Evolutionary conservation across 192 early-diverging fungal genomes (phyloP).

Genomic region (Cladochytrium replicatum): DNA sequence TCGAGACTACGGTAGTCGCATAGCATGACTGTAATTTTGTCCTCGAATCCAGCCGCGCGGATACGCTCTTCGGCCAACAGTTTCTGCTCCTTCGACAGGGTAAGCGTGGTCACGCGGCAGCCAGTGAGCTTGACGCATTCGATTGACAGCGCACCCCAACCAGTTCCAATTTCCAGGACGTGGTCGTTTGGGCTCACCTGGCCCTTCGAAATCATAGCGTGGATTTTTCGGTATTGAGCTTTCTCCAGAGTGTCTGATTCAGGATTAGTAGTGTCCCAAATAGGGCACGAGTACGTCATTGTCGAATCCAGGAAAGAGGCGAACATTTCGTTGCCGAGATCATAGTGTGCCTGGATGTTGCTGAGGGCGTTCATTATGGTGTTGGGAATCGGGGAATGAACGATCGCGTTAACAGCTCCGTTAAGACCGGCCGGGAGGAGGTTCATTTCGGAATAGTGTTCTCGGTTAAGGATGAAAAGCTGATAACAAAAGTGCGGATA

Average conservation of each 20-base stretch:
- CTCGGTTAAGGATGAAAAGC: slow-evolving; percentile 49
- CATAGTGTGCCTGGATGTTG: slow-evolving; percentile 67
- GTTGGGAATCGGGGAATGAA: slow-evolving; percentile 52
- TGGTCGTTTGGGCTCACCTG: slow-evolving; percentile 38
- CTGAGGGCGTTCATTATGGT: slow-evolving; percentile 44
- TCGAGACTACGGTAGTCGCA: slow-evolving; percentile 57
- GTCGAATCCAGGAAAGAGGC: slow-evolving; percentile 51
- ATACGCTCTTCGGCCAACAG: slow-evolving; percentile 52
- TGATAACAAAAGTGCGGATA: too few species aligned
- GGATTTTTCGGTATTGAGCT: slow-evolving; percentile 55
- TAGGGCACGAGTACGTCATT: slow-evolving; percentile 65
- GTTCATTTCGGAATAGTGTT: slow-evolving; percentile 32
- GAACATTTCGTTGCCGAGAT: slow-evolving; percentile 69
- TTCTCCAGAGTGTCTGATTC: slow-evolving; percentile 44
- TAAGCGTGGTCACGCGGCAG: slow-evolving; percentile 53
- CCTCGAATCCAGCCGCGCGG: slow-evolving; percentile 38
- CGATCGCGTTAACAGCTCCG: slow-evolving; percentile 38
- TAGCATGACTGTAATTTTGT: slow-evolving; percentile 48
- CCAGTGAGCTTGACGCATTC: slow-evolving; percentile 45
- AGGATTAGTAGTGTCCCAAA: slow-evolving; percentile 44
- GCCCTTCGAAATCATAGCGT: slow-evolving; percentile 47
- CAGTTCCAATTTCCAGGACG: slow-evolving; percentile 62
- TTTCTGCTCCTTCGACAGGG: slow-evolving; percentile 58
- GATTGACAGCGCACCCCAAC: slow-evolving; percentile 64
- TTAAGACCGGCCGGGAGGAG: slow-evolving; percentile 40